Percentiles rank a stretch among this genome's conserved stretches.
phyloP scores from a whole-genome alignment of 176 grass and related monocot genomes.

The Juncus effusus region DNA sequence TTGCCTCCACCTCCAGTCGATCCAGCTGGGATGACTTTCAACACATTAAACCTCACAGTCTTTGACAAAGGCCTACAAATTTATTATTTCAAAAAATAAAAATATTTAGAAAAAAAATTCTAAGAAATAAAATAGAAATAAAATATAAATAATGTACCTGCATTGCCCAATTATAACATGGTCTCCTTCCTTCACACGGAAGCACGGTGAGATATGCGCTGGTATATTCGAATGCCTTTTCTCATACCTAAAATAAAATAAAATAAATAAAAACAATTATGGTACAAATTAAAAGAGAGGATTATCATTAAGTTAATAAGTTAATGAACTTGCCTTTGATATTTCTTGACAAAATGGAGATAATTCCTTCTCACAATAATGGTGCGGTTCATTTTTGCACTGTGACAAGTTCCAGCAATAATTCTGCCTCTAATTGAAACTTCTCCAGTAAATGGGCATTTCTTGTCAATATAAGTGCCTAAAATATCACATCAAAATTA shows the following conservation, averaged over 20 bases:
- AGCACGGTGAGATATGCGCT: slow-evolving; percentile 24
- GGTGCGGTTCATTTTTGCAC: slow-evolving; percentile 30
- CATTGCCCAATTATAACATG: slow-evolving; percentile 31
- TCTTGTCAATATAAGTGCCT: slow-evolving; percentile 29
- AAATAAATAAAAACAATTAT: slow-evolving; percentile 3
- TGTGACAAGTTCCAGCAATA: slow-evolving; percentile 28
- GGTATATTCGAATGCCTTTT: slow-evolving; percentile 31
- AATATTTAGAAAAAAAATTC: background rate
- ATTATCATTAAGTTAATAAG: background rate
- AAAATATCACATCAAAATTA: background rate
- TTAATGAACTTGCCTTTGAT: slow-evolving; percentile 12
- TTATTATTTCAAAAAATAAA: background rate
- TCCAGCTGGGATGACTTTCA: slow-evolving; percentile 31
- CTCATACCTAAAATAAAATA: slow-evolving; percentile 25
- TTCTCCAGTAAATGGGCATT: slow-evolving; percentile 24
- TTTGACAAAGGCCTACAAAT: slow-evolving; percentile 27
- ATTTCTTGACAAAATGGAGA: slow-evolving; percentile 32
- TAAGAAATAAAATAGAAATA: background rate
- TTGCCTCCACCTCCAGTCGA: slow-evolving; percentile 9
- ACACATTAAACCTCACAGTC: slow-evolving; percentile 30
- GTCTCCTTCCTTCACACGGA: slow-evolving; percentile 32
- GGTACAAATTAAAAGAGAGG: background rate
- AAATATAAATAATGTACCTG: slow-evolving; percentile 8
- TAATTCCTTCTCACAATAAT: slow-evolving; percentile 30
- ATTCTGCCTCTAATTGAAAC: slow-evolving; percentile 25